phyloP scores from a whole-genome alignment of 176 grass and related monocot genomes.

The Oryza glumipatula region DNA sequence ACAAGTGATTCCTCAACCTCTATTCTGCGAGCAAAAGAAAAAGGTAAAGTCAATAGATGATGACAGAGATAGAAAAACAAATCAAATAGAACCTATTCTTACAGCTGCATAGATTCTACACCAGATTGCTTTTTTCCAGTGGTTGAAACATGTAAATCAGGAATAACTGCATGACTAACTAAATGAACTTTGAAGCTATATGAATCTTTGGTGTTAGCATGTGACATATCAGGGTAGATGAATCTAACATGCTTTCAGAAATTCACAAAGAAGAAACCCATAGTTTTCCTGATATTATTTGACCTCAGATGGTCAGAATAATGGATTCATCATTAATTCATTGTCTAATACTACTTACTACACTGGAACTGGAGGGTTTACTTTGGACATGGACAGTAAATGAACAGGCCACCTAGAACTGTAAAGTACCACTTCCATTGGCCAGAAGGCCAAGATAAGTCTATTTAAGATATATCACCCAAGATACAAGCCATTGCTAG shows the following conservation, averaged over 20 bases:
- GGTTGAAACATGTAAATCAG: constrained; percentile 7
- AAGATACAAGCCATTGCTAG: constrained; percentile 21
- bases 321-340: background rate
- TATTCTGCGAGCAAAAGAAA: constrained; percentile 61
- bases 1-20: constrained; percentile 90
- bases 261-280: background rate
- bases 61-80: background rate
- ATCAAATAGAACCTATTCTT: background rate
- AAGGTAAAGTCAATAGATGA: constrained; percentile 23
- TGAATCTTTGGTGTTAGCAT: background rate
- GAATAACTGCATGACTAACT: background rate
- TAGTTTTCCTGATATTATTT: background rate
- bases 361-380: background rate
- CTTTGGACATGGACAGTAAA: constrained; percentile 1
- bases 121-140: constrained; percentile 16
- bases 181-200: background rate
- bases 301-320: background rate
- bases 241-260: background rate
- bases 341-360: constrained; percentile 29
- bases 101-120: constrained; percentile 3
- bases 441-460: background rate
- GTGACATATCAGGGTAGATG: background rate
- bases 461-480: constrained; percentile 12
- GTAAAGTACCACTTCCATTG: background rate
- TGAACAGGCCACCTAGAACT: background rate